Conservation (phyloP, 352 stramenopile species). For the Phytophthora pinifolia region DNA sequence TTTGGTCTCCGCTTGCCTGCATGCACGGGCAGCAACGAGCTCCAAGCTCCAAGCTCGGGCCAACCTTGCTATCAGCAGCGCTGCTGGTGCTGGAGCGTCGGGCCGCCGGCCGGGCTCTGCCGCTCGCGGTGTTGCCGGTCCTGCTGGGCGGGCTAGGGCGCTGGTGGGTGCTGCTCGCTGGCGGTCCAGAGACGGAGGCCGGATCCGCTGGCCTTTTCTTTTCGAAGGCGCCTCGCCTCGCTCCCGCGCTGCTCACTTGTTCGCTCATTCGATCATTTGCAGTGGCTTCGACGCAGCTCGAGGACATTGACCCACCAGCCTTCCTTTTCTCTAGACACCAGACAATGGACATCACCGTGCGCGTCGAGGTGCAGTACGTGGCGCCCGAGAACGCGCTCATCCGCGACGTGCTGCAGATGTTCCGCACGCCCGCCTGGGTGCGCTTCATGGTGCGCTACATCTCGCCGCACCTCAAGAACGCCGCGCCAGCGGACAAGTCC, state of each 20-base stretch:
- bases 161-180: conserved; percentile 23
- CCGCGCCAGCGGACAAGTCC: conserved; percentile 68
- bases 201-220: conserved; percentile 34
- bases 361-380: conserved; percentile 81
- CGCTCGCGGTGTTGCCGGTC: conserved; percentile 21
- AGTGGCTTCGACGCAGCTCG: conserved; percentile 24
- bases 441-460: conserved; percentile 87
- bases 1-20: too few relatives aligned
- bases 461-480: conserved; percentile 83
- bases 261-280: conserved; percentile 45
- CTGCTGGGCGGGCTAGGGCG: conserved; percentile 15
- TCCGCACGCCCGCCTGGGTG: conserved; percentile 80
- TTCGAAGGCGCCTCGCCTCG: conserved; percentile 25
- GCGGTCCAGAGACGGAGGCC: conserved; percentile 31
- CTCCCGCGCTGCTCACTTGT: conserved; percentile 31
- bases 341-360: conserved; percentile 76
- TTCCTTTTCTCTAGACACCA: neutral
- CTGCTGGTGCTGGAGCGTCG: conserved; percentile 11
- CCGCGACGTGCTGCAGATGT: conserved; percentile 79
- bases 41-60: conserved; percentile 18
- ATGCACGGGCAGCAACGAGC: too few relatives aligned
- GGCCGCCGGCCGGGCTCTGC: conserved; percentile 15
- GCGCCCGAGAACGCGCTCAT: conserved; percentile 59
- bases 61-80: too few relatives aligned
- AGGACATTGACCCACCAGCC: conserved; percentile 1